A percentile compares a stretch with the other conserved stretches of the same genome.
Conservation (phyloP, 805 yeast genomes). For the Metschnikowia arizonensis region DNA sequence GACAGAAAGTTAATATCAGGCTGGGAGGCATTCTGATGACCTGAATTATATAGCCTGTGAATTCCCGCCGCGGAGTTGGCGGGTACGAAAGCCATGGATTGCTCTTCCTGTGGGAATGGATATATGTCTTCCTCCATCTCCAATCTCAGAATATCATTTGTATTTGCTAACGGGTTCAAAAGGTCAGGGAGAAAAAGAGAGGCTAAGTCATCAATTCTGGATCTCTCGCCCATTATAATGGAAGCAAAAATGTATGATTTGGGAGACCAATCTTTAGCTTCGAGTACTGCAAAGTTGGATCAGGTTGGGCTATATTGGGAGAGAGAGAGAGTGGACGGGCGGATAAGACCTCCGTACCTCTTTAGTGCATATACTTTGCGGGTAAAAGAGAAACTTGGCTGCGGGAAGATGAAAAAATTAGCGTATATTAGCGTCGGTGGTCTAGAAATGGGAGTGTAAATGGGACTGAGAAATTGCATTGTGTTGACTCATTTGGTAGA, state of each 20-base stretch:
- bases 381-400: background rate
- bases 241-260: background rate
- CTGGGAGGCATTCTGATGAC: background rate
- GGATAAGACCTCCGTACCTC: background rate
- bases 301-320: too few relatives aligned
- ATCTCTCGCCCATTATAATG: conserved; percentile 16
- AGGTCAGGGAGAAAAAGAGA: conserved; percentile 40
- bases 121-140: conserved; percentile 4
- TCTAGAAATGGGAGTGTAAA: background rate
- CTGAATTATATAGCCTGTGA: background rate
- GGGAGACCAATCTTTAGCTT: background rate
- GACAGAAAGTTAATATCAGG: background rate
- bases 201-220: conserved; percentile 37
- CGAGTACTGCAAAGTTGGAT: too few relatives aligned
- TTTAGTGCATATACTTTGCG: background rate
- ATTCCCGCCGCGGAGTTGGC: background rate
- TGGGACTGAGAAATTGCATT: background rate
- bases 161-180: conserved; percentile 21
- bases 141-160: conserved; percentile 1
- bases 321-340: background rate
- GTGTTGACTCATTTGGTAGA: background rate
- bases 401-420: background rate
- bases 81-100: background rate
- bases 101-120: conserved; percentile 2
- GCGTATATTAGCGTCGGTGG: background rate